phyloP scores from a whole-genome alignment of 2,329 filamentous ascomycete genomes.

The Cladorrhinum sp. region DNA sequence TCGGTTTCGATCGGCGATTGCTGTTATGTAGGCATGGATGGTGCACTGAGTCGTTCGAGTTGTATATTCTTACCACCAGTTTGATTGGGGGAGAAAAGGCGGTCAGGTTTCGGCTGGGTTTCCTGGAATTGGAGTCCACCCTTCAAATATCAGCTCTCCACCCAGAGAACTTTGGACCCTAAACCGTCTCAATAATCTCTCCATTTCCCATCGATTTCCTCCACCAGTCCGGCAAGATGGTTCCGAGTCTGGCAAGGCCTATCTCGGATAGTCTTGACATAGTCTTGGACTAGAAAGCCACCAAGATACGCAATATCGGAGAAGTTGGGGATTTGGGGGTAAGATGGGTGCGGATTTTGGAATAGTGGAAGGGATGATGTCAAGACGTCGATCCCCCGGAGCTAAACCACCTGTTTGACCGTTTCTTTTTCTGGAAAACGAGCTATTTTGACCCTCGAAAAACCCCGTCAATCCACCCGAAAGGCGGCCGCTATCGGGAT shows the following conservation, averaged over 20 bases:
- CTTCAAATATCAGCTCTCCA: background rate
- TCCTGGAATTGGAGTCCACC: background rate
- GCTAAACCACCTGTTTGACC: background rate
- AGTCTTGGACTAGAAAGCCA: background rate
- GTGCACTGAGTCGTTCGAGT: background rate
- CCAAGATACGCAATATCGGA: background rate
- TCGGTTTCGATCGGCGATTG: background rate
- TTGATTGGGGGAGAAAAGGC: background rate
- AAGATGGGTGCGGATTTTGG: too few relatives aligned
- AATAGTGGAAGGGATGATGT: background rate
- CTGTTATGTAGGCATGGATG: background rate
- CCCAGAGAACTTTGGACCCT: background rate
- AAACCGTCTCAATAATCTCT: background rate
- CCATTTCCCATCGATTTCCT: background rate
- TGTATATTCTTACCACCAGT: background rate
- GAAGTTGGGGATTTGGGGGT: too few relatives aligned
- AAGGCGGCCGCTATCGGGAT: background rate
- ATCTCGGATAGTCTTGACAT: background rate
- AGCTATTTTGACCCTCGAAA: background rate
- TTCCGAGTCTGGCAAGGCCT: background rate
- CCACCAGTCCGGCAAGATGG: background rate
- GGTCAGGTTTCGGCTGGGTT: background rate
- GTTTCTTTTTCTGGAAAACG: background rate
- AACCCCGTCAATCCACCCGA: too few relatives aligned
- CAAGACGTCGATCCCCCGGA: background rate